A percentile compares a stretch with the other conserved stretches of the same genome.
phyloP scores from a whole-genome alignment of 208 protist genomes.

The Naegleria gruberi region DNA sequence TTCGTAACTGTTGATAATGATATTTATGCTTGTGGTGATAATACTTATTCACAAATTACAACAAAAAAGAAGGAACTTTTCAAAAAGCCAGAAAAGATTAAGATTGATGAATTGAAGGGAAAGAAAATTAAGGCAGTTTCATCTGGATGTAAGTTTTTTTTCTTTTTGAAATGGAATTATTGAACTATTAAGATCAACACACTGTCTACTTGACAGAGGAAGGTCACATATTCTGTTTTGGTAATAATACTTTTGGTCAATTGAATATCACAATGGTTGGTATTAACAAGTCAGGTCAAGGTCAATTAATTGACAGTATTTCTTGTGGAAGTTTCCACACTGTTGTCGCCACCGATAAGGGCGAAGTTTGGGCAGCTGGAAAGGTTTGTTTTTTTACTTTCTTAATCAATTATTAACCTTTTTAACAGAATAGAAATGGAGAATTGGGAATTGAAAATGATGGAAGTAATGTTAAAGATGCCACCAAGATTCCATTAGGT shows the following conservation, averaged over 20 bases:
- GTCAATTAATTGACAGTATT: neutral
- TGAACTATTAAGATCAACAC: neutral
- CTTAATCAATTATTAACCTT: neutral
- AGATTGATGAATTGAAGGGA: neutral
- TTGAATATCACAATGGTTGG: neutral
- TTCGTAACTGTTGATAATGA: conserved; percentile 2
- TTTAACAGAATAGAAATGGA: neutral
- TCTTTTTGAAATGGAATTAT: no score
- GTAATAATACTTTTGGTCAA: neutral
- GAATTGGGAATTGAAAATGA: conserved; percentile 4
- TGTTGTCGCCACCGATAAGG: neutral
- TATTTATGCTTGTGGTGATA: neutral
- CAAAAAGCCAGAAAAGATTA: neutral
- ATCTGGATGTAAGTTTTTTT: neutral
- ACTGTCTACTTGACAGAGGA: neutral
- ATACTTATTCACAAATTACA: neutral
- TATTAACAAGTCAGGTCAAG: neutral
- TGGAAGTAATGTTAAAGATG: neutral
- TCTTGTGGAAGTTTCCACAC: neutral
- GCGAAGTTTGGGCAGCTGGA: neutral
- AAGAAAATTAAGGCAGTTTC: neutral
- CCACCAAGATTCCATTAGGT: neutral
- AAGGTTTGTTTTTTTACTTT: neutral
- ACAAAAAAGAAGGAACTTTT: neutral
- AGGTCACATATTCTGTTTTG: neutral